Evolutionary conservation across 202 grass and related monocot genomes (phyloP).

Genomic region (Zizania palustris): DNA sequence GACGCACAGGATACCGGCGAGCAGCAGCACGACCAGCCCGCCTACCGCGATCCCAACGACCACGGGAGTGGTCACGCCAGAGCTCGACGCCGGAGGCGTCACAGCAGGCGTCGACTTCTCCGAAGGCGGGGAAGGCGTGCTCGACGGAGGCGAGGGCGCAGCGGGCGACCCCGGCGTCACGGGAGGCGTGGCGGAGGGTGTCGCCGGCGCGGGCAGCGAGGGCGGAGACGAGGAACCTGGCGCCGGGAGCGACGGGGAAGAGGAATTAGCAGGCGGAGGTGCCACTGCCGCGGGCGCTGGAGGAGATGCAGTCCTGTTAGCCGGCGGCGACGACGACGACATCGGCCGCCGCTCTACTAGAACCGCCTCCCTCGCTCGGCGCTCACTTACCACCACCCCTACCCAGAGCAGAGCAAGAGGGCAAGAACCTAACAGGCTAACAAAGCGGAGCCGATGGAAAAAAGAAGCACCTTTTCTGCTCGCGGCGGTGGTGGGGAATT

Average conservation of each 20-base stretch:
- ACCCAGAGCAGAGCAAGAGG: not conserved
- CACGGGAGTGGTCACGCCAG: conserved; percentile 35
- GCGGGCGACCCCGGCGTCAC: conserved; percentile 1
- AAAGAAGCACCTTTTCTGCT: not conserved
- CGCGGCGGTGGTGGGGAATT: conserved; percentile 33
- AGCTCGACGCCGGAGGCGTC: not conserved
- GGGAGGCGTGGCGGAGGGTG: conserved; percentile 20
- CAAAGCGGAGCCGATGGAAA: conserved; percentile 1
- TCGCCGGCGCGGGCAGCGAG: conserved; percentile 6
- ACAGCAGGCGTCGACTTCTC: conserved; percentile 9
- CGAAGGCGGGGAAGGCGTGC: conserved; percentile 24
- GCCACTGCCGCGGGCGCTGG: conserved; percentile 6
- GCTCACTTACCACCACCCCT: conserved; percentile 7
- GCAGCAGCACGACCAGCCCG: conserved; percentile 54
- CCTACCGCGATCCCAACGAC: conserved; percentile 64
- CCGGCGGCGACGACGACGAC: conserved; percentile 38
- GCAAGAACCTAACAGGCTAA: conserved; percentile 4
- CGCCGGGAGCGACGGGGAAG: conserved; percentile 20
- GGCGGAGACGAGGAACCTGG: conserved; percentile 7
- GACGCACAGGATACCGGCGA: conserved; percentile 55
- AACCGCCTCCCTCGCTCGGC: not conserved
- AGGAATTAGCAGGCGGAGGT: not conserved
- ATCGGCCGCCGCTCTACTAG: not conserved
- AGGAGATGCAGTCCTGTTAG: conserved; percentile 30
- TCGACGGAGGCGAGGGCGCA: conserved; percentile 35